Percentiles rank a stretch among this genome's conserved stretches.
These are phyloP conservation scores for Microbotryomycetes sp. DNA, from an alignment of 1,284 basidiomycete genomes.

Conservation along the genomic window DNA sequence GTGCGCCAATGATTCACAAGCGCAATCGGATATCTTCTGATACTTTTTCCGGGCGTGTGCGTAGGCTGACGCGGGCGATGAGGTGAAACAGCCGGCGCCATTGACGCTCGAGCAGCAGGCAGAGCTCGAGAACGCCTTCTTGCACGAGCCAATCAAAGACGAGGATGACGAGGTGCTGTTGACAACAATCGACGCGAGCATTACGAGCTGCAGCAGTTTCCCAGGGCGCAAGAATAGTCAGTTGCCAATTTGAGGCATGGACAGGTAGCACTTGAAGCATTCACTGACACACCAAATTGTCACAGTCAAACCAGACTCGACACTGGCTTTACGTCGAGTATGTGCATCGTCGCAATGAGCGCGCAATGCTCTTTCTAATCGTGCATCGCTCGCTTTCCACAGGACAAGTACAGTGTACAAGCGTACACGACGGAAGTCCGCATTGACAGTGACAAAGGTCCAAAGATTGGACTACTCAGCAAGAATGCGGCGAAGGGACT, in stretches of 20 bases:
- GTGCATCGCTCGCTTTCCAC: too few species aligned
- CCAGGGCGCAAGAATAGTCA: not conserved
- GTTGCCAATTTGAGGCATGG: too few species aligned
- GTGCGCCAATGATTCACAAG: too few species aligned
- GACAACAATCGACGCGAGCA: not conserved
- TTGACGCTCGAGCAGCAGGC: not conserved
- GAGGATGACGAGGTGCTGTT: not conserved
- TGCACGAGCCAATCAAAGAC: not conserved
- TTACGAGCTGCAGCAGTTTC: not conserved
- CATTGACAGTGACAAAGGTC: slow-evolving; percentile 7
- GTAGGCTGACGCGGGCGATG: not conserved
- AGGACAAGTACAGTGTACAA: not conserved
- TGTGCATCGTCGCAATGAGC: too few species aligned
- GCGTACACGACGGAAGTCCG: slow-evolving; percentile 25
- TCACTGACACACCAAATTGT: too few species aligned
- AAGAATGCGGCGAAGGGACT: slow-evolving; percentile 6
- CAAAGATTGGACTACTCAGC: slow-evolving; percentile 16
- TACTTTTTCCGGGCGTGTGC: too few species aligned
- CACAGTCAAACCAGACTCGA: too few species aligned
- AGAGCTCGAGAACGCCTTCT: not conserved
- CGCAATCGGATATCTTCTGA: too few species aligned
- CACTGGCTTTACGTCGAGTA: too few species aligned
- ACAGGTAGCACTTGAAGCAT: too few species aligned
- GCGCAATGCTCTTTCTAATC: too few species aligned
- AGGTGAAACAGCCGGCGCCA: not conserved